phyloP scores from a whole-genome alignment of 805 yeast species.

The Cyberlindnera subsufficiens region DNA sequence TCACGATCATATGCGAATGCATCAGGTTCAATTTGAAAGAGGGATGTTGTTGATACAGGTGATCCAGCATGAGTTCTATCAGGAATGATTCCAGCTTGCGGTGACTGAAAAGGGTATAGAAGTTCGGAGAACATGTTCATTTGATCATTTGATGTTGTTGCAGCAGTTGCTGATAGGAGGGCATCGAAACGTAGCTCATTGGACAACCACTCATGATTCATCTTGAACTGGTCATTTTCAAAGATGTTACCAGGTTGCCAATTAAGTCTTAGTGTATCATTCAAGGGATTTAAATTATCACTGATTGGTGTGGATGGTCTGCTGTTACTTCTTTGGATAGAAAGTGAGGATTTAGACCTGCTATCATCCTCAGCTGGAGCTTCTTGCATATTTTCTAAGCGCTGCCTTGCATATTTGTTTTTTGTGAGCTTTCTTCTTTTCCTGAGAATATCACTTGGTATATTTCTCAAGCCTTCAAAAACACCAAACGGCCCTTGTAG shows the following conservation, averaged over 20 bases:
- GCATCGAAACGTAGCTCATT: constrained; percentile 70
- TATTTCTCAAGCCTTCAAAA: constrained; percentile 40
- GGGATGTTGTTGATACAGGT: neutral
- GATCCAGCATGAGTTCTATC: neutral
- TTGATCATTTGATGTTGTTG: constrained; percentile 43
- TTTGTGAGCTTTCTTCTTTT: constrained; percentile 22
- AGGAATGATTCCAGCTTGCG: too few relatives aligned
- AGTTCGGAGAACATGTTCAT: constrained; percentile 48
- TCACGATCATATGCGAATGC: constrained; percentile 19
- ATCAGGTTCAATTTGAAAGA: constrained; percentile 3
- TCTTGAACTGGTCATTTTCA: constrained; percentile 11
- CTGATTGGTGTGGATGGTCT: neutral
- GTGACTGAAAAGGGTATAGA: constrained; percentile 28
- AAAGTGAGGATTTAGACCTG: constrained; percentile 8
- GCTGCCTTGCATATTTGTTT: constrained; percentile 17
- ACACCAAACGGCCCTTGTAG: constrained; percentile 80
- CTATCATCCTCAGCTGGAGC: constrained; percentile 5
- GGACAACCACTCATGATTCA: constrained; percentile 52
- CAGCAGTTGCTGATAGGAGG: constrained; percentile 65
- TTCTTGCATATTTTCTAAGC: neutral
- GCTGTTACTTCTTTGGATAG: neutral
- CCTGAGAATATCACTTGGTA: constrained; percentile 17
- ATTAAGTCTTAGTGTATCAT: neutral
- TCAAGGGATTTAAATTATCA: neutral
- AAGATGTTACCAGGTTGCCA: constrained; percentile 14